phyloP scores from a whole-genome alignment of 495 filamentous ascomycete genomes.

The Neurospora intermedia region DNA sequence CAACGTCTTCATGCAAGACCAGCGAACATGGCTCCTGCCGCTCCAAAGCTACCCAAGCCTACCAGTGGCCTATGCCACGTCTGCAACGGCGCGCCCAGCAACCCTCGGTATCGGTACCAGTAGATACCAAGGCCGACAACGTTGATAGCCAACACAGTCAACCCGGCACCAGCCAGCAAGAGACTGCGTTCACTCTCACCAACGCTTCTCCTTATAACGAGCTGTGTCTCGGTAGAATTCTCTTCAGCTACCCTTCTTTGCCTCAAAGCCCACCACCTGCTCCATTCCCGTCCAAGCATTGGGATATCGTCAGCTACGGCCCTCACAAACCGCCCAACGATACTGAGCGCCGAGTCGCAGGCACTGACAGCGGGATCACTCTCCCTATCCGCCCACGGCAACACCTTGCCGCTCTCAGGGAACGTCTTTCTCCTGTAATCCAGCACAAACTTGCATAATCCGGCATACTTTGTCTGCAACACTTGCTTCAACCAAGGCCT shows the following conservation, averaged over 20 bases:
- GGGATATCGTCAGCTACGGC: slow-evolving; percentile 15
- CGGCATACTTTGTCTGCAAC: slow-evolving; percentile 45
- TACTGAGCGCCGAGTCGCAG: neutral
- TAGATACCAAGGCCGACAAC: slow-evolving; percentile 6
- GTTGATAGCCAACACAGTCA: slow-evolving; percentile 12
- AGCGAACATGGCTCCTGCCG: slow-evolving; percentile 23
- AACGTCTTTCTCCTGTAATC: slow-evolving; percentile 33
- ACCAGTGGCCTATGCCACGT: slow-evolving; percentile 17
- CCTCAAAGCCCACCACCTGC: slow-evolving; percentile 15
- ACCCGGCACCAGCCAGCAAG: slow-evolving; percentile 10
- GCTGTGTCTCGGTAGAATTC: neutral
- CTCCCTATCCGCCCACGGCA: slow-evolving; percentile 8
- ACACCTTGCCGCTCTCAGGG: slow-evolving; percentile 7
- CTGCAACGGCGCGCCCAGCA: slow-evolving; percentile 25
- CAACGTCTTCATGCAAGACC: neutral
- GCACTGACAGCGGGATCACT: neutral
- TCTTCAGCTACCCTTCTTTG: slow-evolving; percentile 6
- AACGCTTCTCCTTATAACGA: neutral
- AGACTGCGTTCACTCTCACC: slow-evolving; percentile 5
- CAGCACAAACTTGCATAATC: slow-evolving; percentile 44
- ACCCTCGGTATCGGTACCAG: slow-evolving; percentile 13
- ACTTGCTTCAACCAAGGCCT: slow-evolving; percentile 58
- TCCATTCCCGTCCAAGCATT: slow-evolving; percentile 10
- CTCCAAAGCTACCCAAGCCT: slow-evolving; percentile 23
- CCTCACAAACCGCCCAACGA: slow-evolving; percentile 22